Conservation (phyloP, 2,329 filamentous ascomycete genomes). For the Monosporascus sp. region DNA sequence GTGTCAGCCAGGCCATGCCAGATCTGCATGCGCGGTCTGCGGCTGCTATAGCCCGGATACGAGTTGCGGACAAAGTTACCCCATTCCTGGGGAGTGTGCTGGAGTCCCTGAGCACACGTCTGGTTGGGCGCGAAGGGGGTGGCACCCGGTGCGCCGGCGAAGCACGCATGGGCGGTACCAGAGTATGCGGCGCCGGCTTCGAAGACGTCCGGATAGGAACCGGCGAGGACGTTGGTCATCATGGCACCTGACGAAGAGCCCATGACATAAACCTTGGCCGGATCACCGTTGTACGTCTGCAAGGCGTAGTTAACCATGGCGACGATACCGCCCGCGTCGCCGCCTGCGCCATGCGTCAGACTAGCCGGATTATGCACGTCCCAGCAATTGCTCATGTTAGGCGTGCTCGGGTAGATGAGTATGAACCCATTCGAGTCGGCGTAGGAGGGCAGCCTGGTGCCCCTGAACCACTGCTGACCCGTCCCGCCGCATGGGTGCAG, state of each 20-base stretch:
- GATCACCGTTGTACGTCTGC: slow-evolving; percentile 6
- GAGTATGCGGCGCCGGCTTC: slow-evolving; percentile 11
- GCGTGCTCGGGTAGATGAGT: slow-evolving; percentile 23
- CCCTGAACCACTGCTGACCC: slow-evolving; percentile 9
- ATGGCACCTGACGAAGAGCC: slow-evolving; percentile 11
- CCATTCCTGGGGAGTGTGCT: slow-evolving; percentile 22
- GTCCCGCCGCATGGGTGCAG: slow-evolving; percentile 11
- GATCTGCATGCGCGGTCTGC: slow-evolving; percentile 27
- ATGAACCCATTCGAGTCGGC: slow-evolving; percentile 44
- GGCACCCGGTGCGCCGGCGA: slow-evolving; percentile 8
- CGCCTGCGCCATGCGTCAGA: slow-evolving; percentile 13
- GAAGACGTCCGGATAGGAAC: slow-evolving; percentile 15
- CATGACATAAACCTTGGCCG: slow-evolving; percentile 6
- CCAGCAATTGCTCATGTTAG: slow-evolving; percentile 16
- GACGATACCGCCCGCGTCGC: slow-evolving; percentile 13
- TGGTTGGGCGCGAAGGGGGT: slow-evolving; percentile 14
- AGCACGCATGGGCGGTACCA: slow-evolving; percentile 11
- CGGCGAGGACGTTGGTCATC: slow-evolving; percentile 17
- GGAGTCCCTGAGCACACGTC: slow-evolving; percentile 12
- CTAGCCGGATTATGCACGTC: slow-evolving; percentile 13
- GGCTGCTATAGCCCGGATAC: slow-evolving; percentile 30
- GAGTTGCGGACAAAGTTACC: slow-evolving; percentile 25
- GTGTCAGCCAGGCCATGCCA: slow-evolving; percentile 30
- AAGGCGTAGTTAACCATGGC: slow-evolving; percentile 14
- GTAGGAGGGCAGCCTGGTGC: slow-evolving; percentile 10